Conservation (phyloP, 352 stramenopile genomes). For the Blastocystis sp. region DNA sequence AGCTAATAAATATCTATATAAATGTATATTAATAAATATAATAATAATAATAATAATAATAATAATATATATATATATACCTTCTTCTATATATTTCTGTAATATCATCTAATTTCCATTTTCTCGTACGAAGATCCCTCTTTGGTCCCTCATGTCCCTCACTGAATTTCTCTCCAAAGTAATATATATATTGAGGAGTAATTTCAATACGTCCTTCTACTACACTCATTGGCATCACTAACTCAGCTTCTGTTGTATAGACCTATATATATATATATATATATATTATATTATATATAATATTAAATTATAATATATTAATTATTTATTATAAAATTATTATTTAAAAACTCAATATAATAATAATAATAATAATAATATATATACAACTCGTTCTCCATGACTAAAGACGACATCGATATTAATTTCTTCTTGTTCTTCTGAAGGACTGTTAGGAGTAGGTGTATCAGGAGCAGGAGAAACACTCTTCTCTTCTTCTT, state of each 20-base stretch:
- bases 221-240: constrained; percentile 36
- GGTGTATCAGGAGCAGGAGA: no score
- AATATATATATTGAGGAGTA: constrained; percentile 12
- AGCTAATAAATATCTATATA: constrained; percentile 19
- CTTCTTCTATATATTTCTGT: constrained; percentile 27
- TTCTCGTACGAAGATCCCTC: constrained; percentile 18
- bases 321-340: no score
- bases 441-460: no score
- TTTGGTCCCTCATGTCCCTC: constrained; percentile 24
- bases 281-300: no score
- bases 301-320: no score
- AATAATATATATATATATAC: no score
- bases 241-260: constrained; percentile 13
- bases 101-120: constrained; percentile 27
- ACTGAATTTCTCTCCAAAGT: constrained; percentile 26
- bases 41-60: no score
- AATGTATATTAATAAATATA: no score
- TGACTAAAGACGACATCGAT: constrained; percentile 33
- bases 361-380: no score
- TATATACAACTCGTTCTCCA: constrained; percentile 30
- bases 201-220: constrained; percentile 25
- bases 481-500: no score
- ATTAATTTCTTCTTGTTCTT: constrained; percentile 15
- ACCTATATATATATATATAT: no score
- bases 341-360: no score